Evolutionary conservation across 345 rosid genomes (phyloP).

Genomic region (Odontarrhena argentea): DNA sequence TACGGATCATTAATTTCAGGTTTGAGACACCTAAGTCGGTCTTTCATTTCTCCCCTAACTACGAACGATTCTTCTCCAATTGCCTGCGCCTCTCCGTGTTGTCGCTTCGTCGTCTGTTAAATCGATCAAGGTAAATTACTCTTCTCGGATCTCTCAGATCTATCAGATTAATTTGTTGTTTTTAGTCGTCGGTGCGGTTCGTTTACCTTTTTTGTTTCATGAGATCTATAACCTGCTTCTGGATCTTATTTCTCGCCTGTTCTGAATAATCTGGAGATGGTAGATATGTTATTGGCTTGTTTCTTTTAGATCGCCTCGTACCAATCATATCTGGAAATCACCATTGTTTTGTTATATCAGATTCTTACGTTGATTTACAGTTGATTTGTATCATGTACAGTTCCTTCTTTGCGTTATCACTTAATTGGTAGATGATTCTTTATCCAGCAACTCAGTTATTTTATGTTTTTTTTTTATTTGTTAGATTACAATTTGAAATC

Average conservation of each 20-base stretch:
- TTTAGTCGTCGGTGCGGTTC: background rate
- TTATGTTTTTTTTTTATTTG: background rate
- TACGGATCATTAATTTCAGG: slow-evolving; percentile 1
- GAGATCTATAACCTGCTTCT: slow-evolving; percentile 19
- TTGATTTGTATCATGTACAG: background rate
- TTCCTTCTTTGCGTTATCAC: background rate
- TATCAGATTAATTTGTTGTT: background rate
- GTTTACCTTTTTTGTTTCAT: background rate
- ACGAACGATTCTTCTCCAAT: slow-evolving; percentile 5
- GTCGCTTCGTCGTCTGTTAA: slow-evolving; percentile 24
- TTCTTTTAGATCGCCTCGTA: background rate
- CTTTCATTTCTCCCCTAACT: background rate
- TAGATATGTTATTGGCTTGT: background rate
- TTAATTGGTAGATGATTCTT: background rate
- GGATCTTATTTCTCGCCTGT: background rate
- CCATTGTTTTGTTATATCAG: background rate
- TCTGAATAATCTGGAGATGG: background rate
- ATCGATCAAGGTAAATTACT: slow-evolving; percentile 32
- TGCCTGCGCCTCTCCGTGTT: slow-evolving; percentile 10
- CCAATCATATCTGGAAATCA: background rate
- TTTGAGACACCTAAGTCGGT: background rate
- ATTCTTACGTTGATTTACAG: background rate
- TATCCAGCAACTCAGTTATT: background rate
- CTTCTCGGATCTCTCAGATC: slow-evolving; percentile 17
- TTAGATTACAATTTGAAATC: too few species aligned